Evolutionary conservation across 2,329 filamentous ascomycete genomes (phyloP).

Genomic region (Claviceps lovelessii): DNA sequence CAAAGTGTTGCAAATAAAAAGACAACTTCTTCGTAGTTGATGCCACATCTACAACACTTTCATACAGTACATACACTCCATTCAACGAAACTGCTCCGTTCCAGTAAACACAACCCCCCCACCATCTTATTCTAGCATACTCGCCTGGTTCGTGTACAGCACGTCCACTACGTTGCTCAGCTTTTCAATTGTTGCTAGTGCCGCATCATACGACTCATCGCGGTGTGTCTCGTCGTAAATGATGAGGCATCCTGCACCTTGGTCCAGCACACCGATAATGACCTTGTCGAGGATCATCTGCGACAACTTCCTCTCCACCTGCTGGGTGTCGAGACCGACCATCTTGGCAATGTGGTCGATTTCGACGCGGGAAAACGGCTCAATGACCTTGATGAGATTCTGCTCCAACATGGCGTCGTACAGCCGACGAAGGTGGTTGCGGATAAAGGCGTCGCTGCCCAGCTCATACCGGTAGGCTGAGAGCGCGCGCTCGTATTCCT

Average conservation of each 20-base stretch:
- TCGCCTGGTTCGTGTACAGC: conserved; percentile 94
- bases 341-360: conserved; percentile 95
- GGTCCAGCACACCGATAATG: conserved; percentile 92
- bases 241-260: conserved; percentile 93
- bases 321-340: conserved; percentile 88
- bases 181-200: conserved; percentile 90
- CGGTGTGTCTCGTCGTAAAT: conserved; percentile 91
- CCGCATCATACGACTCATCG: conserved; percentile 87
- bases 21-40: background rate
- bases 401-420: conserved; percentile 99
- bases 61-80: background rate
- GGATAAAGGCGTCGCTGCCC: conserved; percentile 88
- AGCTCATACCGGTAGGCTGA: conserved; percentile 86
- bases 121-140: conserved; percentile 64
- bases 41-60: conserved; percentile 4
- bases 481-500: conserved; percentile 91
- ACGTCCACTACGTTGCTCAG: conserved; percentile 94
- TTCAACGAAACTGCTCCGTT: too few species aligned
- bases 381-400: conserved; percentile 98
- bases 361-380: conserved; percentile 94
- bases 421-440: conserved; percentile 84
- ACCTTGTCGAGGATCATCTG: conserved; percentile 99
- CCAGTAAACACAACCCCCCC: too few species aligned
- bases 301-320: conserved; percentile 94
- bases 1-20: background rate